Conservation (phyloP, 108 stramenopile genomes). For the Fragilaria crotonensis region DNA sequence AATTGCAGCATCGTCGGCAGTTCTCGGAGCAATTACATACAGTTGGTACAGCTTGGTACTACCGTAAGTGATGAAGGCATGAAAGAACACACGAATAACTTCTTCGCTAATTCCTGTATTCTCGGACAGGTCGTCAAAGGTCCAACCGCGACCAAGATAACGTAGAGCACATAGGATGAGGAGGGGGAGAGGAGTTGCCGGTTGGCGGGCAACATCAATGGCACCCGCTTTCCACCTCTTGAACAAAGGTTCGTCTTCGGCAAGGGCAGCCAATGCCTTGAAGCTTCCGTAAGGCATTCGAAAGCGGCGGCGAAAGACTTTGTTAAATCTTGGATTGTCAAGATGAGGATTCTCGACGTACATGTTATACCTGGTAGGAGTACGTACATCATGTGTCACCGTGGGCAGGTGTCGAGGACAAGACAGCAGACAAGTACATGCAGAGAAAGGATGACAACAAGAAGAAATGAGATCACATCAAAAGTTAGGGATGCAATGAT, state of each 20-base stretch:
- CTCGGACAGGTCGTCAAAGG: too few relatives aligned
- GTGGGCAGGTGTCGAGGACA: too few relatives aligned
- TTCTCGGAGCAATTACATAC: too few relatives aligned
- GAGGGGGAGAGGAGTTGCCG: too few relatives aligned
- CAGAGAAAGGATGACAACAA: too few relatives aligned
- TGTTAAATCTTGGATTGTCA: not conserved
- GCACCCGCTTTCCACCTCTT: not conserved
- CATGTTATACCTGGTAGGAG: not conserved
- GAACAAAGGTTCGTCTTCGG: not conserved
- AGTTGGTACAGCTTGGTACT: not conserved
- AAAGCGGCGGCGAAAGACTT: conserved; percentile 1
- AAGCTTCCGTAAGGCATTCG: conserved; percentile 1
- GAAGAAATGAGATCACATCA: too few relatives aligned
- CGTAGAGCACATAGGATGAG: too few relatives aligned
- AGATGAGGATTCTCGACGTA: not conserved
- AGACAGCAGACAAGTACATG: too few relatives aligned
- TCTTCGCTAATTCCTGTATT: too few relatives aligned
- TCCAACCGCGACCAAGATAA: too few relatives aligned
- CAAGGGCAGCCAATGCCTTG: not conserved
- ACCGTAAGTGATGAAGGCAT: conserved; percentile 11
- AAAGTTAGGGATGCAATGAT: too few relatives aligned
- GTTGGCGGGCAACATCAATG: not conserved
- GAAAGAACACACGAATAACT: conserved; percentile 11
- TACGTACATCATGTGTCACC: conserved; percentile 1
- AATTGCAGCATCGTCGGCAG: too few relatives aligned